Percentiles rank a stretch among this genome's conserved stretches.
Evolutionary conservation across 1,284 basidiomycete genomes (phyloP).

Genomic region (Cryptococcus jaspeensis): DNA sequence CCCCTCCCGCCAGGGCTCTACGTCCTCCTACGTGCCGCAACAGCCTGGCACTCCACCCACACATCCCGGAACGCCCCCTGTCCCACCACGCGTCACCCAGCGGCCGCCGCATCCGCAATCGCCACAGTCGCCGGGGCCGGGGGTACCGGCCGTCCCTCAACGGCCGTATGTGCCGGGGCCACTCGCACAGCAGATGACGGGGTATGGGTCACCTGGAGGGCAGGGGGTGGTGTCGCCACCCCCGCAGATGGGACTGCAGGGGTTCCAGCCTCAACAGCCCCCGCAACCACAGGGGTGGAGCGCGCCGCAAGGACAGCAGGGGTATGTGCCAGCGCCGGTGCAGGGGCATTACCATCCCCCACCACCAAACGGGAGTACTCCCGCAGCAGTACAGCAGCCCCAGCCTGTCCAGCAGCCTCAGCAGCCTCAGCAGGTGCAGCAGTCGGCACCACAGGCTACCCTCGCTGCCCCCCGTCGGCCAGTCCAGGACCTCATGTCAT

Average conservation of each 20-base stretch:
- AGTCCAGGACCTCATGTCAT: conserved; percentile 34
- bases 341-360: too few species aligned
- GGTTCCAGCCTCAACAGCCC: conserved; percentile 1
- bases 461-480: conserved; percentile 17
- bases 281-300: neutral
- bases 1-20: conserved; percentile 19
- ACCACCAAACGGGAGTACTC: too few species aligned
- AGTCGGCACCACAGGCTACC: neutral
- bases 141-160: conserved; percentile 6
- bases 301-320: too few species aligned
- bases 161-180: conserved; percentile 9
- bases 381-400: neutral
- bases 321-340: too few species aligned
- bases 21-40: conserved; percentile 5
- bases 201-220: conserved; percentile 1
- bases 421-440: neutral
- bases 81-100: conserved; percentile 24
- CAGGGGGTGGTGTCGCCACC: conserved; percentile 12
- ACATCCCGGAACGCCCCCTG: conserved; percentile 18
- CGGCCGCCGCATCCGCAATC: conserved; percentile 7
- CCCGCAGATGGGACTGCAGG: conserved; percentile 1
- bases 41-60: conserved; percentile 6
- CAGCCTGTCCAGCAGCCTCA: neutral
- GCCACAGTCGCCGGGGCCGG: neutral
- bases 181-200: neutral